Conservation (phyloP, 305 asterid genomes). For the Andrographis paniculata region DNA sequence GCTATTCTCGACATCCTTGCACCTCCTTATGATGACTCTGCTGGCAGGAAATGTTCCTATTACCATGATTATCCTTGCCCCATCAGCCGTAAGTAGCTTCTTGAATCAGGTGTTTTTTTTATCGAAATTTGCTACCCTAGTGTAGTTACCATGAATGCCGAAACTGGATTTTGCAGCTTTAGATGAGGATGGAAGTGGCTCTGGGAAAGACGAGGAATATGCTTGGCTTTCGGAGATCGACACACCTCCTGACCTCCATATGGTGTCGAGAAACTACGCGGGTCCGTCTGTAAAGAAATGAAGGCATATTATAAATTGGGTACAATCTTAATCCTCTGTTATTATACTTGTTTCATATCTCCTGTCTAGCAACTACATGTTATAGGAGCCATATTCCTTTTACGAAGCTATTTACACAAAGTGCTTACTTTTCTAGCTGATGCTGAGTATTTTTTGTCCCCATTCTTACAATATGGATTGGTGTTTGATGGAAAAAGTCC, state of each 20-base stretch:
- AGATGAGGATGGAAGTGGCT: conserved; percentile 27
- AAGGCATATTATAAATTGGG: background rate
- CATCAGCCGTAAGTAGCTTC: conserved; percentile 44
- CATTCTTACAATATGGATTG: too few species aligned
- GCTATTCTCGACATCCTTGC: conserved; percentile 97
- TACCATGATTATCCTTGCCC: conserved; percentile 72
- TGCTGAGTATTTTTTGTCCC: too few species aligned
- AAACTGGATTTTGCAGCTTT: conserved; percentile 29
- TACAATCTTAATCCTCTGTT: background rate
- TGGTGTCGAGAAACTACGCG: conserved; percentile 50
- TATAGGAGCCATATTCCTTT: too few species aligned
- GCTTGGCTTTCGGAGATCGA: conserved; percentile 78
- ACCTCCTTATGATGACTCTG: conserved; percentile 74
- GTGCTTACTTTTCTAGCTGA: too few species aligned
- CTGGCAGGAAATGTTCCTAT: conserved; percentile 81
- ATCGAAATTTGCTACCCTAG: background rate
- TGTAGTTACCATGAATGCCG: background rate
- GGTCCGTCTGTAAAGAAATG: conserved; percentile 58
- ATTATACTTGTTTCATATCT: too few species aligned
- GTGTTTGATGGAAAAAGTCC: too few species aligned
- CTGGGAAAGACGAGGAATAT: conserved; percentile 48
- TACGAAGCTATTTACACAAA: too few species aligned
- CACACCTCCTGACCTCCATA: conserved; percentile 69
- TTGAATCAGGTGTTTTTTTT: background rate
- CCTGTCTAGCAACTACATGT: too few species aligned